These are phyloP conservation scores for Ampelomyces quisqualis DNA, from an alignment of 2,329 filamentous ascomycete species.

Conservation along the genomic window DNA sequence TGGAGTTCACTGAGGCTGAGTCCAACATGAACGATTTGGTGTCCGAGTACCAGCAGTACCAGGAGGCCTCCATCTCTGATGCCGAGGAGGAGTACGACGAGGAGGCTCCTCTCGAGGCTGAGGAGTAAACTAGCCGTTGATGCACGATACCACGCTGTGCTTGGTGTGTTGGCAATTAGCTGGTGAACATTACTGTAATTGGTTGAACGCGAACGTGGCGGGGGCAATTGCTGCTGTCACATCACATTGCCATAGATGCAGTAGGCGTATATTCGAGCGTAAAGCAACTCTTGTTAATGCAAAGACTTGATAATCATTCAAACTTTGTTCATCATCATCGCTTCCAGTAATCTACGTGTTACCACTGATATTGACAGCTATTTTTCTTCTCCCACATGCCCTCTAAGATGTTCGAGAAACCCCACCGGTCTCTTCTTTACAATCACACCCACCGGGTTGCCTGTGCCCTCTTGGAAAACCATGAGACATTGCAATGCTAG, in stretches of 20 bases:
- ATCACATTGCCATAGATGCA: slow-evolving; percentile 27
- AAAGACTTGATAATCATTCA: slow-evolving; percentile 35
- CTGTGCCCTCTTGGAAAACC: slow-evolving; percentile 56
- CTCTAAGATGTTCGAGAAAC: slow-evolving; percentile 48
- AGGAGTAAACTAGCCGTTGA: slow-evolving; percentile 54
- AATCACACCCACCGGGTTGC: slow-evolving; percentile 54
- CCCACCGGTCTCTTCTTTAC: slow-evolving; percentile 60
- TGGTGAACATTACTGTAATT: slow-evolving; percentile 7
- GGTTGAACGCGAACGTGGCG: not conserved
- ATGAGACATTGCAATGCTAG: slow-evolving; percentile 57
- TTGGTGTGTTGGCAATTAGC: slow-evolving; percentile 20
- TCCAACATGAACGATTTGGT: slow-evolving; percentile 99
- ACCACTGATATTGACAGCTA: not conserved
- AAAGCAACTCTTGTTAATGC: slow-evolving; percentile 40
- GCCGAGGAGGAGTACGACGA: slow-evolving; percentile 95
- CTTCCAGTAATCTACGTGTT: not conserved
- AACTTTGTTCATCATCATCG: not conserved
- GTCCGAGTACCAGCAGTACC: slow-evolving; percentile 99
- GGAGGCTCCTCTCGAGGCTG: slow-evolving; percentile 71
- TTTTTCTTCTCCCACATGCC: slow-evolving; percentile 4
- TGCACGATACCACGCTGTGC: slow-evolving; percentile 18
- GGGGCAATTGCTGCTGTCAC: slow-evolving; percentile 1
- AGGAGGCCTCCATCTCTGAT: slow-evolving; percentile 96
- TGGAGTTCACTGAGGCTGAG: slow-evolving; percentile 99
- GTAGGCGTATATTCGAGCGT: slow-evolving; percentile 29